Percentiles rank a stretch among this genome's conserved stretches.
phyloP scores from a whole-genome alignment of 495 filamentous ascomycete genomes.

The Trichoderma virens region DNA sequence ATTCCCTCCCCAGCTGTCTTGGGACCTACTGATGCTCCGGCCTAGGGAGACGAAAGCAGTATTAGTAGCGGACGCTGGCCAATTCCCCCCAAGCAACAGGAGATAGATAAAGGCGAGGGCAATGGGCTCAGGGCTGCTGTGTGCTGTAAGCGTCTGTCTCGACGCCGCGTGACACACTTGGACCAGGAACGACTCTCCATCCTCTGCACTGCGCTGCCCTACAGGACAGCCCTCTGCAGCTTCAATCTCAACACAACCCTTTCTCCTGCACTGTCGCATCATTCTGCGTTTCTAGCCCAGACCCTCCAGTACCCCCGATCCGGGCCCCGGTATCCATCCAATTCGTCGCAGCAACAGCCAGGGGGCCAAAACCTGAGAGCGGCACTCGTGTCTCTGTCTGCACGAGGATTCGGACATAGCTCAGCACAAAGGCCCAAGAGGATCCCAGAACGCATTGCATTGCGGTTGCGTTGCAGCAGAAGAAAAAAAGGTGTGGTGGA shows the following conservation, averaged over 20 bases:
- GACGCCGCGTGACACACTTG: conserved; percentile 2
- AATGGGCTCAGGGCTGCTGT: neutral
- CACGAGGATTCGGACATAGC: neutral
- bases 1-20: neutral
- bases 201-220: neutral
- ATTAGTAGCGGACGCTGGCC: neutral
- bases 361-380: neutral
- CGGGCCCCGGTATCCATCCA: conserved; percentile 4
- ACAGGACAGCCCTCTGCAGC: neutral
- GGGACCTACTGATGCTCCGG: conserved; percentile 3
- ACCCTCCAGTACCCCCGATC: neutral
- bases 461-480: neutral
- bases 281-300: neutral
- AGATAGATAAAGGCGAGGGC: neutral
- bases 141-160: conserved; percentile 2
- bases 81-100: neutral
- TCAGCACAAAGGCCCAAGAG: neutral
- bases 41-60: neutral
- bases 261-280: neutral
- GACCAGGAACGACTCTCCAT: neutral
- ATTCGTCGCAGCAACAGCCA: neutral
- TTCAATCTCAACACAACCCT: neutral
- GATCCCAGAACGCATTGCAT: neutral
- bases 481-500: conserved; percentile 3
- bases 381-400: neutral